A percentile compares a stretch with the other conserved stretches of the same genome.
Evolutionary conservation across 2,329 filamentous ascomycete species (phyloP).

Genomic region (Davidsoniella virescens): DNA sequence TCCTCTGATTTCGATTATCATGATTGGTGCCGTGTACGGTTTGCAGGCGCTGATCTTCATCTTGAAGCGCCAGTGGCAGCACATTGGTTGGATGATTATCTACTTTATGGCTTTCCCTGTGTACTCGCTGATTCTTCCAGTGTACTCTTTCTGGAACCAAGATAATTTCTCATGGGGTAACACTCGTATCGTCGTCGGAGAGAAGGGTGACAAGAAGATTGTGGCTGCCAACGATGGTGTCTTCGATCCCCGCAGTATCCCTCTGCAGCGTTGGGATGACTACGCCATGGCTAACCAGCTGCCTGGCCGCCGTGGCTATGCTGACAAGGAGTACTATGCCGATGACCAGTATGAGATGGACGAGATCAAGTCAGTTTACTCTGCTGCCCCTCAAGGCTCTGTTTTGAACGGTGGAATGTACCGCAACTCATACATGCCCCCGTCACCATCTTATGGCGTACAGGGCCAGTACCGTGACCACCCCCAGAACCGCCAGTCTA

Average conservation of each 20-base stretch:
- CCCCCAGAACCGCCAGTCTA: constrained; percentile 47
- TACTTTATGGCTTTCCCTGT: constrained; percentile 92
- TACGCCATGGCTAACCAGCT: constrained; percentile 78
- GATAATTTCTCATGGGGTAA: constrained; percentile 99
- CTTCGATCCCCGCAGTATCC: constrained; percentile 85
- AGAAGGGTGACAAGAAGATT: constrained; percentile 82
- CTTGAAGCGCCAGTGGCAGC: constrained; percentile 93
- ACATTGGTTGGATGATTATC: constrained; percentile 98
- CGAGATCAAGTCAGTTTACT: constrained; percentile 93
- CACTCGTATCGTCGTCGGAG: constrained; percentile 90
- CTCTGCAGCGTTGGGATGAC: constrained; percentile 92
- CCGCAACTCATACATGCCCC: constrained; percentile 63
- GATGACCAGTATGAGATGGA: constrained; percentile 88
- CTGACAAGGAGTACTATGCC: constrained; percentile 53
- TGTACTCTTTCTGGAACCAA: constrained; percentile 99
- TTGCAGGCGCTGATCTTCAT: constrained; percentile 94
- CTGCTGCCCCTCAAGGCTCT: constrained; percentile 74
- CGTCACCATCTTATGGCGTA: constrained; percentile 57
- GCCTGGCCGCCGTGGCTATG: constrained; percentile 69
- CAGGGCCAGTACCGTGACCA: constrained; percentile 33
- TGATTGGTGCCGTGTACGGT: constrained; percentile 85
- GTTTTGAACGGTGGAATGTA: constrained; percentile 48
- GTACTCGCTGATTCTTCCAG: constrained; percentile 74
- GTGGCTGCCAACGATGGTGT: constrained; percentile 69
- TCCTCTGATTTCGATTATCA: constrained; percentile 72